Evolutionary conservation across 805 yeast genomes (phyloP).

Genomic region (Candida pseudoglaebosa): DNA sequence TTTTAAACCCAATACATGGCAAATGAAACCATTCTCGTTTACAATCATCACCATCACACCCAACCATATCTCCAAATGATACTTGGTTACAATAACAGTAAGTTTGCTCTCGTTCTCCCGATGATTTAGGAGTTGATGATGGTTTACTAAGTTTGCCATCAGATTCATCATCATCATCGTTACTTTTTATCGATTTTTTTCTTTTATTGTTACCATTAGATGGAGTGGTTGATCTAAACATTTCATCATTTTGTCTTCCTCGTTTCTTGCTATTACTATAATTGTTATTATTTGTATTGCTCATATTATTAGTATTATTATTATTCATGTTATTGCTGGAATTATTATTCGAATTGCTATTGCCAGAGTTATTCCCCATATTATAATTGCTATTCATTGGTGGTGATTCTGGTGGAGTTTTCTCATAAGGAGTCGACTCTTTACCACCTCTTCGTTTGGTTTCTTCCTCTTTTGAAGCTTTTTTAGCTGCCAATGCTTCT

Average conservation of each 20-base stretch:
- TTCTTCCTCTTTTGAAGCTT: constrained; percentile 47
- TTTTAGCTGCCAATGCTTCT: constrained; percentile 88
- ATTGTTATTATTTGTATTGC: constrained; percentile 5
- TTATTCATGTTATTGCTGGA: constrained; percentile 1
- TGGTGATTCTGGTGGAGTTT: constrained; percentile 7
- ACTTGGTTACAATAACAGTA: constrained; percentile 97
- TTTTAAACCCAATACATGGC: constrained; percentile 83
- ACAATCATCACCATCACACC: constrained; percentile 93
- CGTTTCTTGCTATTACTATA: constrained; percentile 11
- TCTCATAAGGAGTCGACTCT: constrained; percentile 9
- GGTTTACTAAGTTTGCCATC: constrained; percentile 5
- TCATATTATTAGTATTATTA: constrained; percentile 7
- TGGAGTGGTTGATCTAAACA: constrained; percentile 15
- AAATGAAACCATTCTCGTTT: constrained; percentile 94
- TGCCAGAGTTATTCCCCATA: not conserved
- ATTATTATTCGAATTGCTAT: constrained; percentile 2
- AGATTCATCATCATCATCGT: constrained; percentile 12
- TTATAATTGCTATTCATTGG: not conserved
- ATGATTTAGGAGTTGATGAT: constrained; percentile 8
- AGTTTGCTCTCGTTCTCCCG: constrained; percentile 55
- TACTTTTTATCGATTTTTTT: constrained; percentile 17
- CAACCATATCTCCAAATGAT: constrained; percentile 98
- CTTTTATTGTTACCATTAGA: constrained; percentile 12
- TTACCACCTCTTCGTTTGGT: constrained; percentile 17
- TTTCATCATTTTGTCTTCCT: constrained; percentile 13